Evolutionary conservation across 345 rosid species (phyloP).

Genomic region (Eucalyptus paniculata): DNA sequence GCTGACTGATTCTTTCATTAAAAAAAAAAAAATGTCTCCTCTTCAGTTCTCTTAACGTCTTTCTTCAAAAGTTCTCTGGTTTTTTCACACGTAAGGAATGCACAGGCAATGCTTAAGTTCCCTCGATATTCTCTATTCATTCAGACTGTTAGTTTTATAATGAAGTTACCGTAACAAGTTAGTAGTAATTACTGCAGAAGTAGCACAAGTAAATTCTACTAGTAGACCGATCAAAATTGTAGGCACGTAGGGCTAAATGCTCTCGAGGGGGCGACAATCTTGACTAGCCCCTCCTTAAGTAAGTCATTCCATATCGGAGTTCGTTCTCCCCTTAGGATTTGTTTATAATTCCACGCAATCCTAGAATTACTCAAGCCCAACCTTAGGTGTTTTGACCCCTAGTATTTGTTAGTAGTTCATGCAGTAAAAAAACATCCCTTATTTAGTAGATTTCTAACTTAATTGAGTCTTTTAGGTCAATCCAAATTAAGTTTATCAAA

Average conservation of each 20-base stretch:
- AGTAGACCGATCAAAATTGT: neutral
- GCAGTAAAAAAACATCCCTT: too few relatives aligned
- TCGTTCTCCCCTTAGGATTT: neutral
- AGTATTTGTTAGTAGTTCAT: too few relatives aligned
- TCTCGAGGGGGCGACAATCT: neutral
- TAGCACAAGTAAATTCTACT: neutral
- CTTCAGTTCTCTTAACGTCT: neutral
- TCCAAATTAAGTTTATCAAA: neutral
- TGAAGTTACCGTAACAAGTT: rapidly evolving
- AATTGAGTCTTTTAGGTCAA: neutral
- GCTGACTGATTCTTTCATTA: neutral
- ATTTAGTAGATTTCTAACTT: neutral
- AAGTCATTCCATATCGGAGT: rapidly evolving
- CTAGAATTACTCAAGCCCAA: neutral
- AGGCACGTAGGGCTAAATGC: neutral
- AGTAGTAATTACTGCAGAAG: neutral
- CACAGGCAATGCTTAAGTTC: neutral
- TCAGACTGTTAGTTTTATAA: neutral
- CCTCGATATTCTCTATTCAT: neutral
- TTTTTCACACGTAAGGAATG: neutral
- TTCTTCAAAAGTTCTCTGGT: neutral
- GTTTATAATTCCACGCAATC: neutral
- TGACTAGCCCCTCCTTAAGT: neutral
- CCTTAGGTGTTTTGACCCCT: neutral
- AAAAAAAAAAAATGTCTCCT: neutral